A percentile compares a stretch with the other conserved stretches of the same genome.
These are phyloP conservation scores for Salix purpurea DNA, from an alignment of 345 rosid species.

Conservation along the genomic window DNA sequence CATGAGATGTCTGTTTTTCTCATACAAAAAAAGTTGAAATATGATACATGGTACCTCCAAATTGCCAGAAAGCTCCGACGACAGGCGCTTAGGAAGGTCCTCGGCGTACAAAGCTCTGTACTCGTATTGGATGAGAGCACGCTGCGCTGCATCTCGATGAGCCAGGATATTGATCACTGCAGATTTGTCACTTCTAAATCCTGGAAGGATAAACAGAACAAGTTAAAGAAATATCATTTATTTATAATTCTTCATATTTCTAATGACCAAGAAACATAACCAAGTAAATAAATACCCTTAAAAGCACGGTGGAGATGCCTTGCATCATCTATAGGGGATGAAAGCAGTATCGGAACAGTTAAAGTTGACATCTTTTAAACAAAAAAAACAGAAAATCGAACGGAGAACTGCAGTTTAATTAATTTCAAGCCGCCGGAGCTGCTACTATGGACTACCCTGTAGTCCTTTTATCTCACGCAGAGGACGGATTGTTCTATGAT, in stretches of 20 bases:
- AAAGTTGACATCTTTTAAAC: conserved; percentile 39
- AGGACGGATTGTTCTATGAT: too few relatives aligned
- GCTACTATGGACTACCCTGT: too few relatives aligned
- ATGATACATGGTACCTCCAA: conserved; percentile 38
- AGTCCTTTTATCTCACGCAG: too few relatives aligned
- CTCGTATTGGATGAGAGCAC: conserved; percentile 50
- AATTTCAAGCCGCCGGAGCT: too few relatives aligned
- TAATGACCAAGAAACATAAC: not conserved
- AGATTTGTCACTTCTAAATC: conserved; percentile 51
- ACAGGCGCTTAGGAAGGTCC: conserved; percentile 43
- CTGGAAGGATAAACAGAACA: conserved; percentile 20
- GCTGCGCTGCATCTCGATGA: conserved; percentile 61
- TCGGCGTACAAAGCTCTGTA: conserved; percentile 43
- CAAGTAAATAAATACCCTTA: conserved; percentile 36
- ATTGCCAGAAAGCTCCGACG: conserved; percentile 55
- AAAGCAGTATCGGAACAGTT: conserved; percentile 37
- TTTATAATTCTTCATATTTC: too few relatives aligned
- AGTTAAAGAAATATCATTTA: not conserved
- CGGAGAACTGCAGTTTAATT: too few relatives aligned
- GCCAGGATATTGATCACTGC: conserved; percentile 55
- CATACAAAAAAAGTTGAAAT: not conserved
- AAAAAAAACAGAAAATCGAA: not conserved
- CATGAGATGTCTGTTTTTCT: not conserved
- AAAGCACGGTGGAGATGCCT: conserved; percentile 54
- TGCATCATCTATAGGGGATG: conserved; percentile 57